phyloP scores from a whole-genome alignment of 176 grass and related monocot genomes.

The Oryza meridionalis region DNA sequence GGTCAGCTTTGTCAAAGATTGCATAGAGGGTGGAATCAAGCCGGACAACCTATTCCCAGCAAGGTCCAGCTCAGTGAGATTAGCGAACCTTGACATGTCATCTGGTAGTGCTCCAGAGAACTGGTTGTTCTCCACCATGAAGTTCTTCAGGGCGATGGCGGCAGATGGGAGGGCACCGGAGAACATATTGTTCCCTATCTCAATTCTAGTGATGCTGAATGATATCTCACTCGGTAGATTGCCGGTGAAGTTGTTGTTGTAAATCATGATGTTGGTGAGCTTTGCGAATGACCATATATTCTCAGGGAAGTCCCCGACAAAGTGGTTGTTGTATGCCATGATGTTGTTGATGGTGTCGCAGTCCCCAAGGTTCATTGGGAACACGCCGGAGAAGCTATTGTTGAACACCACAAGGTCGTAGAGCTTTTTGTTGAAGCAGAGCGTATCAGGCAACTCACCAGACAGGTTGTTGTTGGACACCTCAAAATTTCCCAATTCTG shows the following conservation, averaged over 20 bases:
- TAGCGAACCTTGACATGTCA: background rate
- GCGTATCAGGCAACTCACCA: too few relatives aligned
- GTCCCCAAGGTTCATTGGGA: too few relatives aligned
- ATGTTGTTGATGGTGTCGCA: too few relatives aligned
- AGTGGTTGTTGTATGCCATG: too few relatives aligned
- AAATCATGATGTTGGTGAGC: constrained; percentile 33
- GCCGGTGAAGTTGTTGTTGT: constrained; percentile 48
- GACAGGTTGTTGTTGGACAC: too few relatives aligned
- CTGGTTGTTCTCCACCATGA: constrained; percentile 41
- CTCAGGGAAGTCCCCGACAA: too few relatives aligned
- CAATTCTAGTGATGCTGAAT: constrained; percentile 14
- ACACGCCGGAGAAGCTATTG: too few relatives aligned
- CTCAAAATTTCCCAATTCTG: too few relatives aligned
- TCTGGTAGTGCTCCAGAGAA: constrained; percentile 33
- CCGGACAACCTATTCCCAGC: constrained; percentile 40
- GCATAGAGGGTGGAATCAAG: constrained; percentile 28
- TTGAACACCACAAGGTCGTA: too few relatives aligned
- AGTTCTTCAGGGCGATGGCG: background rate
- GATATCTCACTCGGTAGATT: constrained; percentile 21
- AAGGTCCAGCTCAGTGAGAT: background rate
- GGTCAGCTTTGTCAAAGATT: background rate
- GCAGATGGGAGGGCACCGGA: constrained; percentile 31
- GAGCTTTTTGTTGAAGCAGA: too few relatives aligned
- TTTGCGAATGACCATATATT: background rate
- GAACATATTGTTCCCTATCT: constrained; percentile 49